phyloP scores from a whole-genome alignment of 1,284 basidiomycete genomes.

The Cystobasidiaceae sp. region DNA sequence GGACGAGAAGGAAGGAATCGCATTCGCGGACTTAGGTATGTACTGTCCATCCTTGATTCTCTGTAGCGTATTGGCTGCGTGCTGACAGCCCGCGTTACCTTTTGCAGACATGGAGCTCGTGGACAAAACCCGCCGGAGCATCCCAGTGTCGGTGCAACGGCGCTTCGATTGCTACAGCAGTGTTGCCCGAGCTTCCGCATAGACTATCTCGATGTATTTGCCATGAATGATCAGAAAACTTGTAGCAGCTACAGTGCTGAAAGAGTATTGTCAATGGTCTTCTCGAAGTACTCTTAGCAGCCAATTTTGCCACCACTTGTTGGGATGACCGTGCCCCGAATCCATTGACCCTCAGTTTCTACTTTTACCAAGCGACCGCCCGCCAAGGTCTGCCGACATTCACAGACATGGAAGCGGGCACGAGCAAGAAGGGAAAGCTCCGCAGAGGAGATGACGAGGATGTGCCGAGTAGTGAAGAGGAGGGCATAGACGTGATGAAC shows the following conservation, averaged over 20 bases:
- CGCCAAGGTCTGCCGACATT: too few relatives aligned
- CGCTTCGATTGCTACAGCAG: constrained; percentile 88
- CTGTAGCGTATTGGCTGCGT: too few relatives aligned
- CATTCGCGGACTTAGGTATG: constrained; percentile 76
- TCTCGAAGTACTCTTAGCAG: not conserved
- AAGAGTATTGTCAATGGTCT: too few relatives aligned
- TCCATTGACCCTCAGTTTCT: too few relatives aligned
- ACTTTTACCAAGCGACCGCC: too few relatives aligned
- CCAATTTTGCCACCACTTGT: too few relatives aligned
- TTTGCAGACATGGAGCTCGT: constrained; percentile 64
- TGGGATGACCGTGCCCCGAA: too few relatives aligned
- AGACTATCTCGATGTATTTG: too few relatives aligned
- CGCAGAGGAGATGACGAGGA: constrained; percentile 14
- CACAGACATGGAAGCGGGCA: too few relatives aligned
- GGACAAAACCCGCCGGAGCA: constrained; percentile 65
- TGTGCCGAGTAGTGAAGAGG: constrained; percentile 31
- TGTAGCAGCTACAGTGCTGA: not conserved
- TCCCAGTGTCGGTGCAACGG: constrained; percentile 80
- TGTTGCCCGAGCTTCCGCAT: constrained; percentile 50
- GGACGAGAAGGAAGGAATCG: constrained; percentile 70
- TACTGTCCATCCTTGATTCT: too few relatives aligned
- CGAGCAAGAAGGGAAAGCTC: not conserved
- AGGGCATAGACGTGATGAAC: constrained; percentile 38
- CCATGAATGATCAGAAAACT: not conserved
- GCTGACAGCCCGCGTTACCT: too few relatives aligned